Evolutionary conservation across 140 eudicot species (phyloP).

Genomic region (Stevia rebaudiana): DNA sequence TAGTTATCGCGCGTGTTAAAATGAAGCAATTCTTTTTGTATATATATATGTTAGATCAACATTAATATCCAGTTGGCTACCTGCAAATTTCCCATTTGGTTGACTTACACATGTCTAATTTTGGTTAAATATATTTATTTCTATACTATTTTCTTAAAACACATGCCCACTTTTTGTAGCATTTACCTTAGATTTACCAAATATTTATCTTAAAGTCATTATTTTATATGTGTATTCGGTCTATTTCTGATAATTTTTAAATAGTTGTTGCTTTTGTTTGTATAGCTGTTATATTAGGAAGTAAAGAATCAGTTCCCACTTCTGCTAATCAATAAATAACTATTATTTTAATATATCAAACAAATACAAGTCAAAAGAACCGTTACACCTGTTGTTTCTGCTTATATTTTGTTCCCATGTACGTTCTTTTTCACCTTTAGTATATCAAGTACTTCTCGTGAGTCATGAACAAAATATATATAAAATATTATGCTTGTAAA

Average conservation of each 20-base stretch:
- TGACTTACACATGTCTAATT: neutral
- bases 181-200: constrained; percentile 1
- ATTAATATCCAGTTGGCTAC: neutral
- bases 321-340: neutral
- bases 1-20: neutral
- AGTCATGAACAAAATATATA: neutral
- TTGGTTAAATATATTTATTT: neutral
- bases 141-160: neutral
- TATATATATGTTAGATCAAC: neutral
- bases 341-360: constrained; percentile 2
- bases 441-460: neutral
- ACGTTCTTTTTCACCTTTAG: neutral
- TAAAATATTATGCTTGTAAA: neutral
- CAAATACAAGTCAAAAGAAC: neutral
- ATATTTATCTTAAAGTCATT: neutral
- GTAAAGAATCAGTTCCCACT: constrained; percentile 1
- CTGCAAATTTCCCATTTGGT: neutral
- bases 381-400: neutral
- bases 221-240: neutral
- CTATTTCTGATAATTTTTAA: neutral
- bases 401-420: neutral
- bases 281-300: neutral
- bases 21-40: neutral
- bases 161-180: neutral
- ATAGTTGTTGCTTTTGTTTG: neutral